Percentiles rank a stretch among this genome's conserved stretches.
Conservation (phyloP, 2,329 filamentous ascomycete genomes). For the Boeremia lycopersici region DNA sequence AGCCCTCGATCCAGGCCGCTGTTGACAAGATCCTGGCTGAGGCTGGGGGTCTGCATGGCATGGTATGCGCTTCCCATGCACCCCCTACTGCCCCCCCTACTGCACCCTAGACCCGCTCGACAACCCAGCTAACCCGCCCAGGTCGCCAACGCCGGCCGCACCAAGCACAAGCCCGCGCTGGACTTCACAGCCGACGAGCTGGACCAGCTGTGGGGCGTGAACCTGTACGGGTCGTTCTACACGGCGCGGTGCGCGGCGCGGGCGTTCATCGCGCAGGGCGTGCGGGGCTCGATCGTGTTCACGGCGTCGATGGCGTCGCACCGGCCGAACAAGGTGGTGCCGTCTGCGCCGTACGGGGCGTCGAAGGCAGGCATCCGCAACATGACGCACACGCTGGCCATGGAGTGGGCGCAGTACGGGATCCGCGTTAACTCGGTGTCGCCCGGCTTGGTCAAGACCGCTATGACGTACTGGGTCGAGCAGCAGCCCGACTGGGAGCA, state of each 20-base stretch:
- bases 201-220: constrained; percentile 52
- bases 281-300: constrained; percentile 55
- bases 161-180: constrained; percentile 59
- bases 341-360: constrained; percentile 52
- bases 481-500: constrained; percentile 61
- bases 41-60: constrained; percentile 54
- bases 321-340: constrained; percentile 51
- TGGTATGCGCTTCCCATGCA: constrained; percentile 34
- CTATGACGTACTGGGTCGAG: constrained; percentile 55
- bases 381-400: constrained; percentile 51
- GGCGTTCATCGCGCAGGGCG: constrained; percentile 53
- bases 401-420: constrained; percentile 48
- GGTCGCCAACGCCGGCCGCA: constrained; percentile 57
- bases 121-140: not conserved
- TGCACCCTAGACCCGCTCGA: no score
- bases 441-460: constrained; percentile 46
- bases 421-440: constrained; percentile 49
- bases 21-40: constrained; percentile 54
- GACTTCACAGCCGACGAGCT: constrained; percentile 58
- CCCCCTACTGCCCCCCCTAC: no score
- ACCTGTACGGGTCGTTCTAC: constrained; percentile 56
- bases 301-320: constrained; percentile 57
- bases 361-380: constrained; percentile 54
- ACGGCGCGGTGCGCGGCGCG: constrained; percentile 51
- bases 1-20: constrained; percentile 52